These are phyloP conservation scores for Blastobotrys serpentis DNA, from an alignment of 1,139 yeast species.

Conservation along the genomic window DNA sequence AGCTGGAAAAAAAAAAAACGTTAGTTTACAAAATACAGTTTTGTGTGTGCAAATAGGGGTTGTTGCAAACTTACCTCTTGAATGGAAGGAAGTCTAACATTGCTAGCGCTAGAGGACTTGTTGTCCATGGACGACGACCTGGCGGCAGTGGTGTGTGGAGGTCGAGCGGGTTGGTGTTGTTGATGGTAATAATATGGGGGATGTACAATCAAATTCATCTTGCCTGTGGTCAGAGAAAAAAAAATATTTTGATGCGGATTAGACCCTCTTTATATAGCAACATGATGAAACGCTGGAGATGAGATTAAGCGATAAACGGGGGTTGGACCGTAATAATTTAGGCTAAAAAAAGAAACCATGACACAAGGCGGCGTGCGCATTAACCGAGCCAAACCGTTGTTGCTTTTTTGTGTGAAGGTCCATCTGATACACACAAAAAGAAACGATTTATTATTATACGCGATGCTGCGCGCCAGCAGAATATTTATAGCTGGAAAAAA, in stretches of 20 bases:
- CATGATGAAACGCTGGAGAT: too few relatives aligned
- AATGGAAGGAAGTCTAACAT: conserved; percentile 19
- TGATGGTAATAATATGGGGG: conserved; percentile 12
- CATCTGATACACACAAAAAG: conserved; percentile 6
- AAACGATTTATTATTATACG: background rate
- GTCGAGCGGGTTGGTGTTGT: conserved; percentile 10
- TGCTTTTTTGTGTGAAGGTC: conserved; percentile 2
- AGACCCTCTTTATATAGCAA: too few relatives aligned
- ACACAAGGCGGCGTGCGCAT: conserved; percentile 7
- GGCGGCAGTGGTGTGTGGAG: too few relatives aligned
- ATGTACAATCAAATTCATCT: conserved; percentile 15
- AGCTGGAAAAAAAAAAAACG: conserved; percentile 1
- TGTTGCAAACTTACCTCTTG: conserved; percentile 17
- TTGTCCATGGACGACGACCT: too few relatives aligned
- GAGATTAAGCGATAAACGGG: conserved; percentile 8
- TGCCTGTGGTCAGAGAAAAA: background rate
- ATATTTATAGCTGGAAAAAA: background rate
- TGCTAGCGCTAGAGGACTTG: background rate
- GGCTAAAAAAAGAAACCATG: conserved; percentile 5
- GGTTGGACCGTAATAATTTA: too few relatives aligned
- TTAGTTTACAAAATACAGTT: too few relatives aligned
- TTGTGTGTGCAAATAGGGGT: too few relatives aligned
- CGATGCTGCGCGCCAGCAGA: conserved; percentile 1
- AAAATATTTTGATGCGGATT: background rate
- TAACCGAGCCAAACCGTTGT: conserved; percentile 4